Evolutionary conservation across 73 alveolate species (phyloP).

Genomic region (Stentor roeselii): DNA sequence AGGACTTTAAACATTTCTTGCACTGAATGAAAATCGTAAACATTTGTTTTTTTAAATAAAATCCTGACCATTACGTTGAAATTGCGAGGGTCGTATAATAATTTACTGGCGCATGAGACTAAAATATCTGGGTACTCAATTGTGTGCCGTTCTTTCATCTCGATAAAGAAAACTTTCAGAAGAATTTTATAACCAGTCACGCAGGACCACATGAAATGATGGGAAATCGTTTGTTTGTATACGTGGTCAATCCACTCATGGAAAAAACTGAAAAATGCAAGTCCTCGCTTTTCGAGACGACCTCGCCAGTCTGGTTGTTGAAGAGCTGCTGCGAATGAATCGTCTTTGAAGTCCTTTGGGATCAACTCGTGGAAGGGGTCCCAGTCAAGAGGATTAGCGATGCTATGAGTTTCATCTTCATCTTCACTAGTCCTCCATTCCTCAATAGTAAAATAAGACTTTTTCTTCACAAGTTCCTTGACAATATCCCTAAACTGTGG

Average conservation of each 20-base stretch:
- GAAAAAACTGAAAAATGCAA: not conserved
- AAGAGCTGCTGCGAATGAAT: not conserved
- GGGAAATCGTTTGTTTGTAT: not conserved
- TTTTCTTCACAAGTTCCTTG: not conserved
- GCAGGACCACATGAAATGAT: not conserved
- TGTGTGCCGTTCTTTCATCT: not conserved
- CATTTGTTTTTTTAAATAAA: not conserved
- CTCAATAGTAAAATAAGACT: not conserved
- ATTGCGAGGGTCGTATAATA: not conserved
- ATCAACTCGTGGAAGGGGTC: not conserved
- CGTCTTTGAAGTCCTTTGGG: not conserved
- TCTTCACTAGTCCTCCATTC: not conserved
- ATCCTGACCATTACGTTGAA: not conserved
- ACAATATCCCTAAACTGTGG: not conserved
- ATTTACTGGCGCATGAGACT: not conserved
- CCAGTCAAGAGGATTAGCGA: not conserved
- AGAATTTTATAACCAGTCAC: not conserved
- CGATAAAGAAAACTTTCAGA: not conserved
- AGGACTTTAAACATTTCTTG: not conserved
- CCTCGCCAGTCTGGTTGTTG: not conserved
- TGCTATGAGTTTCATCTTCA: not conserved
- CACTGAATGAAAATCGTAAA: not conserved
- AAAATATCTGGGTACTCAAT: slow-evolving; percentile 5
- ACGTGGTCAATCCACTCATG: not conserved
- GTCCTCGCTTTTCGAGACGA: not conserved